phyloP scores from a whole-genome alignment of 108 stramenopile species.

The Seminavis robusta region DNA sequence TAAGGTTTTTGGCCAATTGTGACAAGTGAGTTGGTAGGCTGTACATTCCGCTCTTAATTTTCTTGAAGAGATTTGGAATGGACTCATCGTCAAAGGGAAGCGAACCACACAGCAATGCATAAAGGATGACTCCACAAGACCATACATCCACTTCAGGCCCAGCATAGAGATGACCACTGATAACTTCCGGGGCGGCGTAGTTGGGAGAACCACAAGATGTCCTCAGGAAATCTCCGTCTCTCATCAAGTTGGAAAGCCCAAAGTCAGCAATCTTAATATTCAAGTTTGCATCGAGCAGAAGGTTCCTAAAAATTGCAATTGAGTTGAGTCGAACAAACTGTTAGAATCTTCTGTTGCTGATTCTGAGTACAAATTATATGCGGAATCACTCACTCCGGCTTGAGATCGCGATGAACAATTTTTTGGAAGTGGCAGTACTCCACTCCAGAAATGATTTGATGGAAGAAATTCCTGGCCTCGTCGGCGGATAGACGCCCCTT shows the following conservation, averaged over 20 bases:
- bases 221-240: conserved; percentile 97
- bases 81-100: conserved; percentile 99
- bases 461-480: conserved; percentile 97
- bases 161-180: conserved; percentile 96
- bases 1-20: conserved; percentile 92
- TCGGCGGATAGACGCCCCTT: conserved; percentile 93
- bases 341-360: no score
- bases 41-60: conserved; percentile 99
- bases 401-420: conserved; percentile 98
- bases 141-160: conserved; percentile 99
- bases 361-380: conserved; percentile 98
- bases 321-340: no score
- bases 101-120: conserved; percentile 97
- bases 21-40: conserved; percentile 92
- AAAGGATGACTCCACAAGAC: conserved; percentile 99
- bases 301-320: no score
- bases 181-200: conserved; percentile 99
- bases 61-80: conserved; percentile 98
- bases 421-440: conserved; percentile 99
- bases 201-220: conserved; percentile 98
- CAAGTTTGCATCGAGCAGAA: conserved; percentile 87
- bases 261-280: conserved; percentile 99
- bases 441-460: conserved; percentile 97
- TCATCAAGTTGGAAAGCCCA: conserved; percentile 96
- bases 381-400: no score